Evolutionary conservation across 192 early-diverging fungal genomes (phyloP), one percentile per base, ranked within the genome.

Genomic region (Chytriomyces sp.): DNA sequence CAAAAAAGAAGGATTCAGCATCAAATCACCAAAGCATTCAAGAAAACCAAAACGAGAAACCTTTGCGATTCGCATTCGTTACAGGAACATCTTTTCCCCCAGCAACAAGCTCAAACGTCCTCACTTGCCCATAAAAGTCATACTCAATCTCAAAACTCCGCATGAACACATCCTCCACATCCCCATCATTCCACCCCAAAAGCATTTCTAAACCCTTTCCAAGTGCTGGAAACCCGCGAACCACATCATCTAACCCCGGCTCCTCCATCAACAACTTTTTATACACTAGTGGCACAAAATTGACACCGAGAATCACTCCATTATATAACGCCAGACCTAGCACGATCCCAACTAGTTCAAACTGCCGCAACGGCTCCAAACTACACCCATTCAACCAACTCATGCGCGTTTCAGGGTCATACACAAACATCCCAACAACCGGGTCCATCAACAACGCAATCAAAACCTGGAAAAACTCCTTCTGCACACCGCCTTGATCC

Each of bases 401-500:
- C n/a, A 79, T 81, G 45, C 89, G 87, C 1, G 91, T 93, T n/a
- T 88, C 84, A 5, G 80, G 73, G 64, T 90, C 86, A 61, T 85
- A 85, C 66, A 77, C 84, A 84, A 97, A 98, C 72, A 96, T 82
- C 2, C 94, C 94, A 76, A 88, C 86, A n/a, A 86, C 80, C 0
- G 92, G 89, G 61, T 91, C 85, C 78, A 98, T 79, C 45, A 97
- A 85, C 75, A 89, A 82, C 26, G 87, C 86, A 45, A 97, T 79
- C 50, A 98, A 69, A 23, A 91, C 86, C 57, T 93, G 91, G 79
- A 96, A 96, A 80, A 95, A 94, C 82, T 98, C 96, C 82, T 98
- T 98, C 50, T 96, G 95, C 16, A 98, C 95, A 43, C 96, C 96
- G 71, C 96, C 96, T 86, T 95, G 93, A 74, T 98, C 96, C 86